These are phyloP conservation scores for Flaveria sonorensis DNA, from an alignment of 129 eudicot genomes.

Conservation along the genomic window DNA sequence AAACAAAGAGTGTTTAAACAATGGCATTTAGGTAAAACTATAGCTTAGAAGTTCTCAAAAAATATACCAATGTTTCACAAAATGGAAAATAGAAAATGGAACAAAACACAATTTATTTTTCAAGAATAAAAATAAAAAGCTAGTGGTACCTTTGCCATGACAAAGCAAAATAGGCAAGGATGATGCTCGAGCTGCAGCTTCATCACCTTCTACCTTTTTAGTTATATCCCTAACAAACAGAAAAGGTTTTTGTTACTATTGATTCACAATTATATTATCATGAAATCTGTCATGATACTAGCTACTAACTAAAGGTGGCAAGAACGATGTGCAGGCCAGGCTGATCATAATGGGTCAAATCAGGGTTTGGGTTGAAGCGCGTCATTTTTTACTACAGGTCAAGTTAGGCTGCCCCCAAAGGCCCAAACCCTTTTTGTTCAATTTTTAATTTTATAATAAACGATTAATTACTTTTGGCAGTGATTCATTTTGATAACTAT, in stretches of 20 bases:
- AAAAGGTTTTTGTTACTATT: not conserved
- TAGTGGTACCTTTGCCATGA: constrained; percentile 75
- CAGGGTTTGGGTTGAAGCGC: not conserved
- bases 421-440: not conserved
- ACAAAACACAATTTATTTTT: not conserved
- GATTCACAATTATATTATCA: not conserved
- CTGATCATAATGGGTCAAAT: not conserved
- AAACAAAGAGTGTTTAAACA: not conserved
- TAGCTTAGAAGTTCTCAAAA: not conserved
- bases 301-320: not conserved
- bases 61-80: not conserved
- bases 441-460: not conserved
- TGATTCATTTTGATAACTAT: not conserved
- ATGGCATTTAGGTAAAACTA: not conserved
- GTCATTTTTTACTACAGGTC: not conserved
- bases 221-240: constrained; percentile 52
- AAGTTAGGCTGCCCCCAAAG: not conserved
- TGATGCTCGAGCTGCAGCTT: constrained; percentile 78
- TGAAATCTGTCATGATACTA: not conserved
- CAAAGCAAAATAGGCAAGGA: constrained; percentile 86
- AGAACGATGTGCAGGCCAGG: not conserved
- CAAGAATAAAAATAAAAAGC: not conserved
- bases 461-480: not conserved
- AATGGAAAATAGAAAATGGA: not conserved
- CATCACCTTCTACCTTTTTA: constrained; percentile 63